Evolutionary conservation across 768 basidiomycete genomes (phyloP).

Genomic region (Coprinopsis sp.): DNA sequence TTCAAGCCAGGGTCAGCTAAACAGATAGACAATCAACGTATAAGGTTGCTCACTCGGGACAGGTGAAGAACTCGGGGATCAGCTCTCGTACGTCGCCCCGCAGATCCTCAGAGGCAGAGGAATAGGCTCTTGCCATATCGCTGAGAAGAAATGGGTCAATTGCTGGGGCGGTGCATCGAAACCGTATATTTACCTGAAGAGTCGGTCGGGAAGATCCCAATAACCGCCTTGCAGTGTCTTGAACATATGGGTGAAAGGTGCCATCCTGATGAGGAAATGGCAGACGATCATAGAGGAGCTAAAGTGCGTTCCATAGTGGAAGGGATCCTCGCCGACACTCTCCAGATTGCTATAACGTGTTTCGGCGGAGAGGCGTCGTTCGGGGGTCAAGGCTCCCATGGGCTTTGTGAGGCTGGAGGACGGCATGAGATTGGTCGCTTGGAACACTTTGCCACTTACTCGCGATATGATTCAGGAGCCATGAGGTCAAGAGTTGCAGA

Average conservation of each 20-base stretch:
- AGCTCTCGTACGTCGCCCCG: constrained; percentile 92
- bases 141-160: constrained; percentile 28
- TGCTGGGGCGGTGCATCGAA: background rate
- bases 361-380: constrained; percentile 69
- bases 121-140: constrained; percentile 75
- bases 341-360: constrained; percentile 70
- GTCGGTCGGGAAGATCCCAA: constrained; percentile 88
- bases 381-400: constrained; percentile 84
- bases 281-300: constrained; percentile 97
- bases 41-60: constrained; percentile 57
- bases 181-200: constrained; percentile 53
- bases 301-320: constrained; percentile 93
- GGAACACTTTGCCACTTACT: constrained; percentile 43
- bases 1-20: background rate
- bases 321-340: constrained; percentile 81
- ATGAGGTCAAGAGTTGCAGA: constrained; percentile 65
- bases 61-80: constrained; percentile 85
- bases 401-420: constrained; percentile 66
- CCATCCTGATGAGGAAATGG: constrained; percentile 85
- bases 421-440: background rate
- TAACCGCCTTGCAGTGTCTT: constrained; percentile 91
- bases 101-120: constrained; percentile 79
- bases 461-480: constrained; percentile 59
- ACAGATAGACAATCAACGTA: background rate
- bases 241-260: constrained; percentile 93